Evolutionary conservation across 306 rosid genomes (phyloP).

Genomic region (Pachyrhizus erosus): DNA sequence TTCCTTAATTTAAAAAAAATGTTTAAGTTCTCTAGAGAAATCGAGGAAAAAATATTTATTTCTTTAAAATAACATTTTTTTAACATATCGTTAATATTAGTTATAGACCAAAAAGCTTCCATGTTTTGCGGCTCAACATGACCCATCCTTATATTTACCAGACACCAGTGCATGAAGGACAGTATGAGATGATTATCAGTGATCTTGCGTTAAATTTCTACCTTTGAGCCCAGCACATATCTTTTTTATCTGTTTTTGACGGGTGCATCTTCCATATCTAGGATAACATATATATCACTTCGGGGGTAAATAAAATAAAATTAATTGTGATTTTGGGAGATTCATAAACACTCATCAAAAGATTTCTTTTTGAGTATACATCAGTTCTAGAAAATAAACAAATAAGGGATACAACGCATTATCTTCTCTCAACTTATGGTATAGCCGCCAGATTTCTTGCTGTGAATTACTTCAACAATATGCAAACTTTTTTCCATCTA

Average conservation of each 20-base stretch:
- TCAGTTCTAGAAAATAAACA: constrained; percentile 30
- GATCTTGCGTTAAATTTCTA: background rate
- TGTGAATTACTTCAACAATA: constrained; percentile 38
- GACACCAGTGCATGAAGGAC: background rate
- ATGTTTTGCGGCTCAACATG: background rate
- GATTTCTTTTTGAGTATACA: constrained; percentile 20
- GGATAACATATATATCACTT: background rate
- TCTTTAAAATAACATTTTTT: background rate
- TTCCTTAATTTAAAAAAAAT: background rate
- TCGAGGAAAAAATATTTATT: too few relatives aligned
- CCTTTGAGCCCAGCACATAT: background rate
- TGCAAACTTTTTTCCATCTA: constrained; percentile 12
- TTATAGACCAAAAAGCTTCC: background rate
- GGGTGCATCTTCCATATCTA: background rate
- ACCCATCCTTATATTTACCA: background rate
- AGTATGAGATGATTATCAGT: background rate
- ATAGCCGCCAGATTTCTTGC: constrained; percentile 32
- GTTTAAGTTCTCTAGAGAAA: too few relatives aligned
- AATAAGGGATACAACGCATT: constrained; percentile 27
- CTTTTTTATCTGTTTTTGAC: too few relatives aligned
- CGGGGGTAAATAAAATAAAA: background rate
- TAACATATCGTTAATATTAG: too few relatives aligned
- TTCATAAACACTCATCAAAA: constrained; percentile 14
- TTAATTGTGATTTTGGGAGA: background rate
- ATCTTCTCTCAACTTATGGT: constrained; percentile 41